Evolutionary conservation across 495 filamentous ascomycete species (phyloP), one percentile per base, ranked within the genome.

Genomic region (Arthonia radiata): DNA sequence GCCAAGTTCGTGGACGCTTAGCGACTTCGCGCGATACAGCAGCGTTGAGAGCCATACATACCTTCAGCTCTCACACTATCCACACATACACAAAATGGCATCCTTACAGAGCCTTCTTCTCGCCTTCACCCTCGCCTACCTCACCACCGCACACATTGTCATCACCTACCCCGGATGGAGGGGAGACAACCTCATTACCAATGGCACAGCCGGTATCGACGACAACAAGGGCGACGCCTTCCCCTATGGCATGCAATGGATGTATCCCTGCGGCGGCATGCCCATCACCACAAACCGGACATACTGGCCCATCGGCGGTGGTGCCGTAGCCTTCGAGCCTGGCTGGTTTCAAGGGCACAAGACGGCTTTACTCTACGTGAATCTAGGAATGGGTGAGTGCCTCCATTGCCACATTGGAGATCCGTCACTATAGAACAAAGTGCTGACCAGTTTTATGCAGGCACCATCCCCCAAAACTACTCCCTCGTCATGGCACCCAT

Each of bases 241-340:
- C 41, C 82, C 81, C 3, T 91, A 77, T 39, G 86, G 89, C 50
- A 83, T 91, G 78, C 75, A 92, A 53, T 94, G 86, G 83, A 69
- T 72, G 47, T 99, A 93, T 58, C 86, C 89, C 50, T 99, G 86
- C 46, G 89, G 83, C 27, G 89, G 89, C 31, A 65, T 89, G 57
- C 47, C 56, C 22, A 60, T 66, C 18, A 74, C 78, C 2, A 59
- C 43, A 13, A 99, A 94, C 50, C 68, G 89, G 21, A 86, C 89
- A 3, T 71, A 65, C 44, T 99, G 89, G 89, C 81, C 89, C 11
- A 58, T 81, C 30, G 57, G 42, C 17, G 89, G 86, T 39, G 89
- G 89, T 26, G 77, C 80, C 10, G 45, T 99, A 31, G 64, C 77
- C 12, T 47, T 99, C 31, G 80, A 92, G 47, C 77, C 89, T 4